These are phyloP conservation scores for Ophiostoma populinum DNA, from an alignment of 2,329 filamentous ascomycete genomes.

Conservation along the genomic window DNA sequence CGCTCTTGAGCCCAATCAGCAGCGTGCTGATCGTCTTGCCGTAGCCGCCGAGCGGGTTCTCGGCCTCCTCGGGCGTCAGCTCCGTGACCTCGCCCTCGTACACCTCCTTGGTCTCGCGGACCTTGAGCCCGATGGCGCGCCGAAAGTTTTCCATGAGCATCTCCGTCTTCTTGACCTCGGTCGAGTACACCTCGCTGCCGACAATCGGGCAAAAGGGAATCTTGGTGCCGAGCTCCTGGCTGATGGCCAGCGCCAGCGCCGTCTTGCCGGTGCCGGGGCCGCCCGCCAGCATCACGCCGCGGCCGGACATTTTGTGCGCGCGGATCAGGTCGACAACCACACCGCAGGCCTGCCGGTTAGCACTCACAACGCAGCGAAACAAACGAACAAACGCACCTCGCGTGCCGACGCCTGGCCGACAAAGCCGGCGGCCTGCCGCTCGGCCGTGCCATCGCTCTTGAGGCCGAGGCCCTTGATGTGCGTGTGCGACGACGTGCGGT, in stretches of 20 bases:
- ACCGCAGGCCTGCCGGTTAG: slow-evolving; percentile 55
- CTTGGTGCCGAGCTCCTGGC: slow-evolving; percentile 92
- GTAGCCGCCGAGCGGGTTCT: slow-evolving; percentile 92
- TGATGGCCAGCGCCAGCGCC: slow-evolving; percentile 83
- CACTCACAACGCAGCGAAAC: too few species aligned
- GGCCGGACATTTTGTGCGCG: slow-evolving; percentile 92
- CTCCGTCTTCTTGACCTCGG: slow-evolving; percentile 98
- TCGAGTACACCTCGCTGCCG: slow-evolving; percentile 92
- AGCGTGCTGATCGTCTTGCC: slow-evolving; percentile 95
- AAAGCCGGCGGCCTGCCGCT: slow-evolving; percentile 65
- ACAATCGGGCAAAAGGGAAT: slow-evolving; percentile 98
- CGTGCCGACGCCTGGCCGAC: slow-evolving; percentile 75
- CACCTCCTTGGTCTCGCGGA: slow-evolving; percentile 97
- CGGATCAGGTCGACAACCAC: slow-evolving; percentile 92
- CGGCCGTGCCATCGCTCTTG: slow-evolving; percentile 69
- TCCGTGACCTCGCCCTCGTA: slow-evolving; percentile 98
- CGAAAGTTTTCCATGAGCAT: slow-evolving; percentile 98
- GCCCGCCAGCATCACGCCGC: slow-evolving; percentile 82
- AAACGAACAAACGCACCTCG: slow-evolving; percentile 42
- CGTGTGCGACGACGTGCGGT: slow-evolving; percentile 89
- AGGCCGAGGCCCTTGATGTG: slow-evolving; percentile 94
- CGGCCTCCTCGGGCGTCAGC: slow-evolving; percentile 90
- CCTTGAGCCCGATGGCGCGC: slow-evolving; percentile 86
- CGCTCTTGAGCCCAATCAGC: slow-evolving; percentile 85
- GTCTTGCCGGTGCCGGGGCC: slow-evolving; percentile 96